Evolutionary conservation across 1,139 yeast genomes (phyloP).

Genomic region (Wickerhamomyces sp.): DNA sequence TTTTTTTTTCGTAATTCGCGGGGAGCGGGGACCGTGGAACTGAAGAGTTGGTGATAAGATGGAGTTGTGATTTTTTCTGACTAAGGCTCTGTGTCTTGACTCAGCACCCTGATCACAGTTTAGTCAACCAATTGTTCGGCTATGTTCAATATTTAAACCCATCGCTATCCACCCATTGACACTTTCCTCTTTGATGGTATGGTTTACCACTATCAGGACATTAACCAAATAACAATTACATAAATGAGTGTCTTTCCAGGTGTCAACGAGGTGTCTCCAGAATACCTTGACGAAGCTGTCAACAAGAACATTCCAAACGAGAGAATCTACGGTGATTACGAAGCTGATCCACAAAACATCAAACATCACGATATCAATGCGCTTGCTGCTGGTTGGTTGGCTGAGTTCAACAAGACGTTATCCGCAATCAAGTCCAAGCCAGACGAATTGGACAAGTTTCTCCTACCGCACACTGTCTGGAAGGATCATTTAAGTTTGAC

Average conservation of each 20-base stretch:
- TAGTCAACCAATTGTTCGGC: no score
- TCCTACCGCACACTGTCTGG: conserved; percentile 31
- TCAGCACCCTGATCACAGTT: no score
- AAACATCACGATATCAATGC: conserved; percentile 22
- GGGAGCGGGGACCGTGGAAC: no score
- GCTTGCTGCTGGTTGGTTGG: conserved; percentile 27
- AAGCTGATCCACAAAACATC: conserved; percentile 26
- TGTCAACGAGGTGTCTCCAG: conserved; percentile 26
- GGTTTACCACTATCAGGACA: no score
- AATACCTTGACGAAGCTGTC: conserved; percentile 24
- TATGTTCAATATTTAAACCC: no score
- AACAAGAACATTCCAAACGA: conserved; percentile 27
- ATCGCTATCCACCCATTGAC: no score
- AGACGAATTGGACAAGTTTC: conserved; percentile 19
- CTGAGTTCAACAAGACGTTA: conserved; percentile 25
- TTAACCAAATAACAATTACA: no score
- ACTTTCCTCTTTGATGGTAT: no score
- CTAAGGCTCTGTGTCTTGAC: no score
- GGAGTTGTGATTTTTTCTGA: no score
- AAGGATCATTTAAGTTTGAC: conserved; percentile 32
- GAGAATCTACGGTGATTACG: conserved; percentile 26
- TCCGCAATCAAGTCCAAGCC: conserved; percentile 7
- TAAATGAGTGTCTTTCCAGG: conserved; percentile 21
- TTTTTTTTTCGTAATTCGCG: no score
- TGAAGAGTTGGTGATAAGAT: no score